Percentiles rank a stretch among this genome's conserved stretches.
These are phyloP conservation scores for Calocybe gambosa DNA, from an alignment of 1,284 basidiomycete species.

Conservation along the genomic window DNA sequence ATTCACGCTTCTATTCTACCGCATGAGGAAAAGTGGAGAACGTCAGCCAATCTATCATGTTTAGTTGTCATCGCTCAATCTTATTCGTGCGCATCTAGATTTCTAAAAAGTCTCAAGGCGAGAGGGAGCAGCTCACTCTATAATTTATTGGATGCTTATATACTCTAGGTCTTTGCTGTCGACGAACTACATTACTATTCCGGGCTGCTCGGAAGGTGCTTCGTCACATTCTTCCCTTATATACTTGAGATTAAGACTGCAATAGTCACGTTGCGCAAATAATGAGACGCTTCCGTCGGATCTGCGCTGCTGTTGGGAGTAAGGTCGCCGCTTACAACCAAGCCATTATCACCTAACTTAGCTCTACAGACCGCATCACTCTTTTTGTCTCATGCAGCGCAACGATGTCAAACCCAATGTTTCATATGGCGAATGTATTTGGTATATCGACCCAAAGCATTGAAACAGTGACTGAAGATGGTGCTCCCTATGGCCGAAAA, in stretches of 20 bases:
- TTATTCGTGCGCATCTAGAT: slow-evolving; percentile 34
- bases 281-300: slow-evolving; percentile 68
- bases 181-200: slow-evolving; percentile 85
- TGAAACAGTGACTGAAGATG: slow-evolving; percentile 73
- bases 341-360: not conserved
- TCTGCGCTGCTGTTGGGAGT: slow-evolving; percentile 86
- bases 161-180: slow-evolving; percentile 66
- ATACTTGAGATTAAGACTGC: not conserved
- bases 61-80: slow-evolving; percentile 1
- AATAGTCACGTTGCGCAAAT: slow-evolving; percentile 76
- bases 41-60: slow-evolving; percentile 30
- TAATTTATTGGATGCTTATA: not conserved
- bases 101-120: slow-evolving; percentile 67
- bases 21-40: slow-evolving; percentile 80
- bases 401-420: slow-evolving; percentile 76
- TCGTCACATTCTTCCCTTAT: slow-evolving; percentile 1
- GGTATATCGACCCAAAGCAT: slow-evolving; percentile 61
- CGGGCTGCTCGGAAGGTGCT: slow-evolving; percentile 64
- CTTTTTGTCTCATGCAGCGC: slow-evolving; percentile 87
- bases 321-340: slow-evolving; percentile 20
- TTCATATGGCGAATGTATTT: slow-evolving; percentile 74
- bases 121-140: not conserved
- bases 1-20: slow-evolving; percentile 84
- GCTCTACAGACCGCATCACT: slow-evolving; percentile 44
- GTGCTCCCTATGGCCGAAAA: slow-evolving; percentile 78